These are phyloP conservation scores for Lactarius sp. DNA, from an alignment of 768 basidiomycete genomes.

Conservation along the genomic window DNA sequence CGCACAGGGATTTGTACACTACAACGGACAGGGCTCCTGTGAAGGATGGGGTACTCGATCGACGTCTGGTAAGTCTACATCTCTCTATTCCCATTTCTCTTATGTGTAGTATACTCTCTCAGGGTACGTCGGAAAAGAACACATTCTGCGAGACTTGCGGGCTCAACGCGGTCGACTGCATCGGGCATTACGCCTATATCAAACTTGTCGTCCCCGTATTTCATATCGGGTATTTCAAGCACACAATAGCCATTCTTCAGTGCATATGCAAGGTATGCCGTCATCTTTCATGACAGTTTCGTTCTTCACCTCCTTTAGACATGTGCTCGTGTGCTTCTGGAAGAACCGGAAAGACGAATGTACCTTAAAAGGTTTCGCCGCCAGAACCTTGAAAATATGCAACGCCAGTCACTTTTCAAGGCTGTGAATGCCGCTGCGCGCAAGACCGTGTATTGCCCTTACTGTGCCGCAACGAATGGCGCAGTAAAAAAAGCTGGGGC, in stretches of 20 bases:
- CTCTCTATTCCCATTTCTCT: background rate
- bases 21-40: conserved; percentile 78
- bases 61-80: conserved; percentile 63
- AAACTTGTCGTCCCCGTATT: conserved; percentile 95
- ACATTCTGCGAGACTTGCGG: conserved; percentile 95
- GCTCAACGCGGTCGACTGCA: conserved; percentile 86
- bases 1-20: conserved; percentile 87
- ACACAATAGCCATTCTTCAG: conserved; percentile 88
- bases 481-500: conserved; percentile 94
- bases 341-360: conserved; percentile 76
- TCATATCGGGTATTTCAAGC: conserved; percentile 98
- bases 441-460: conserved; percentile 87
- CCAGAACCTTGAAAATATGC: conserved; percentile 87
- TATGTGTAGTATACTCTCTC: conserved; percentile 1
- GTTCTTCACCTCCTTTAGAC: conserved; percentile 43
- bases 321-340: conserved; percentile 87
- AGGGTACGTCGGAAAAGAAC: conserved; percentile 95
- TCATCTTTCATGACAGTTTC: background rate
- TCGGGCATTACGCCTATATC: conserved; percentile 98
- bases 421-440: conserved; percentile 81
- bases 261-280: conserved; percentile 88
- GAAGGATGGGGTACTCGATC: conserved; percentile 88
- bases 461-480: conserved; percentile 91
- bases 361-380: conserved; percentile 90
- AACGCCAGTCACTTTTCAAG: conserved; percentile 77